Percentiles rank a stretch among this genome's conserved stretches.
These are phyloP conservation scores for Aspergillus fructus DNA, from an alignment of 2,329 filamentous ascomycete species.

Conservation along the genomic window DNA sequence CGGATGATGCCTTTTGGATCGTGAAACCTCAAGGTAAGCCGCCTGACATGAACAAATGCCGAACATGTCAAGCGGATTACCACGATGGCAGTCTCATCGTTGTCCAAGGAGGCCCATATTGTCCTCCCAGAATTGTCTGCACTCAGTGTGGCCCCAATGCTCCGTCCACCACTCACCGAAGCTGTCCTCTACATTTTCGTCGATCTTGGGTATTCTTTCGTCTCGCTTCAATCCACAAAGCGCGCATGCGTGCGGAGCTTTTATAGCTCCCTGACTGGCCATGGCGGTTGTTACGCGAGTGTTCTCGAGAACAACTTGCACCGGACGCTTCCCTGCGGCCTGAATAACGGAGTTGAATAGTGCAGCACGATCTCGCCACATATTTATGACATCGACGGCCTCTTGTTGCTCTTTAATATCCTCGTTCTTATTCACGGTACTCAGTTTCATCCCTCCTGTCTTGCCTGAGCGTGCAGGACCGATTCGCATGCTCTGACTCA, in stretches of 20 bases:
- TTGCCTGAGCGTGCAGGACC: conserved; percentile 70
- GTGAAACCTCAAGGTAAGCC: neutral
- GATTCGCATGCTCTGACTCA: conserved; percentile 87
- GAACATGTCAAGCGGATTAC: neutral
- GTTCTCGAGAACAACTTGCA: conserved; percentile 72
- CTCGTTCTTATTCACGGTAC: conserved; percentile 80
- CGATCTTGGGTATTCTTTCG: conserved; percentile 74
- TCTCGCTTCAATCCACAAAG: conserved; percentile 87
- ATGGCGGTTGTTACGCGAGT: conserved; percentile 66
- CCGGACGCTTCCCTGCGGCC: conserved; percentile 38
- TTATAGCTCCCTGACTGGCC: conserved; percentile 64
- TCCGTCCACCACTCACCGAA: conserved; percentile 98
- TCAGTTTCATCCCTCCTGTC: conserved; percentile 82
- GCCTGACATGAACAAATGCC: neutral
- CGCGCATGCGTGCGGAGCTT: conserved; percentile 72
- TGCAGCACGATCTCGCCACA: conserved; percentile 75
- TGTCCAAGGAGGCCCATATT: conserved; percentile 70
- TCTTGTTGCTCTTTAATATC: conserved; percentile 81
- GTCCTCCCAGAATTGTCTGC: conserved; percentile 80
- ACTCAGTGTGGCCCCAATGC: conserved; percentile 77
- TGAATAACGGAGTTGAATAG: conserved; percentile 64
- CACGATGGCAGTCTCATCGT: conserved; percentile 46
- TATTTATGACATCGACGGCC: conserved; percentile 70
- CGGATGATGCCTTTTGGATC: neutral
- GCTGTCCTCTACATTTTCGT: conserved; percentile 77